These are phyloP conservation scores for Nicotiana sylvestris DNA, from an alignment of 257 asterid genomes.

Conservation along the genomic window DNA sequence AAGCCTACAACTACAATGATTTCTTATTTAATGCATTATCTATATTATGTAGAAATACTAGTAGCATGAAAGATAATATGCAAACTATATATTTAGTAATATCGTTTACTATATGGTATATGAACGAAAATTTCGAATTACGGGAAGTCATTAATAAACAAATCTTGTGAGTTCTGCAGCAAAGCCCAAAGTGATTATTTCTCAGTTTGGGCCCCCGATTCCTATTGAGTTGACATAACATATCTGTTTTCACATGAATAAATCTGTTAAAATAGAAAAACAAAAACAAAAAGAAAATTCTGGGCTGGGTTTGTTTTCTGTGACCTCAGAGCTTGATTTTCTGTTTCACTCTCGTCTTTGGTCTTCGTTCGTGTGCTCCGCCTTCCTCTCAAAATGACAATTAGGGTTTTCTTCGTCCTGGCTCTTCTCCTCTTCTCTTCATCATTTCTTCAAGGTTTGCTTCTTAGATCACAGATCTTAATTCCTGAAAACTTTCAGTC, in stretches of 20 bases:
- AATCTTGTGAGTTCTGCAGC: too few relatives aligned
- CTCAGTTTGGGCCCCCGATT: too few relatives aligned
- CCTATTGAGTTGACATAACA: too few relatives aligned
- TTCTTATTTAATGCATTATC: too few relatives aligned
- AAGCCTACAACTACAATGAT: too few relatives aligned
- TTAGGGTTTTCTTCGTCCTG: slow-evolving; percentile 64
- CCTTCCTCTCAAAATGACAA: slow-evolving; percentile 33
- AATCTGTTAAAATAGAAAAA: neutral
- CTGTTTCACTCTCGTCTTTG: neutral
- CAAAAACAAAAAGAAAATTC: neutral
- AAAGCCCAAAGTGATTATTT: too few relatives aligned
- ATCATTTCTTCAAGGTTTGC: slow-evolving; percentile 62
- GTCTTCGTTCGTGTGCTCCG: neutral
- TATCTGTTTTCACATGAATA: neutral
- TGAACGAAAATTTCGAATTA: too few relatives aligned
- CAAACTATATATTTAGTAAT: too few relatives aligned
- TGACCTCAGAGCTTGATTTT: neutral
- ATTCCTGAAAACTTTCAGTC: neutral
- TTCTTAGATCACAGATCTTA: slow-evolving; percentile 22
- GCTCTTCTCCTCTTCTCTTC: slow-evolving; percentile 66
- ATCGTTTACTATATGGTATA: too few relatives aligned
- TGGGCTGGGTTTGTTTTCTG: neutral
- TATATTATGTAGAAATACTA: too few relatives aligned
- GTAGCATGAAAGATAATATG: too few relatives aligned
- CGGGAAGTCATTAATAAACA: too few relatives aligned